Base-by-base conservation (phyloP, 2,329 filamentous ascomycete species). In the Zalaria sp. region DNA sequence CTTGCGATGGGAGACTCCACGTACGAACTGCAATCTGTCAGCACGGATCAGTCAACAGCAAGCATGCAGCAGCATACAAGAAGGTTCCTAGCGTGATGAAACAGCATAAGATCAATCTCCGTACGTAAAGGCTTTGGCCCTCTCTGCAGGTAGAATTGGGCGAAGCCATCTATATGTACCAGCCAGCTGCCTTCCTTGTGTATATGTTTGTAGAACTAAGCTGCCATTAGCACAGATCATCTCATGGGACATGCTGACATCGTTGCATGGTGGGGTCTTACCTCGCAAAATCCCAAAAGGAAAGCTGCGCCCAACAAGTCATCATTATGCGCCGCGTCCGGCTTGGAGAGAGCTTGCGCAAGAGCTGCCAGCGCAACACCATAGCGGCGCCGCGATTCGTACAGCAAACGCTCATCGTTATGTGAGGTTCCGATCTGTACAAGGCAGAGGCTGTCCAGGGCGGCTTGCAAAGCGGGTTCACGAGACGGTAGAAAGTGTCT, bases 151-250 rank as follows among this genome's bases (percentile, higher is more conserved):
- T 56, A 47, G 3, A 58, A 44, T n/a, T 54, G 51, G 31, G 54
- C 49, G 6, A 47, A 44, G 9, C 56, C 56, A 11, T 48, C 40
- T 3, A 56, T 46, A 36, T 58, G 56, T 35, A 50, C 47, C 27
- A 42, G 46, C 55, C 53, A 58, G 29, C 49, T 42, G 10, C 49
- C 50, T 27, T 50, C 48, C 29, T 51, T 47, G n/a, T 48, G 43
- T 26, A 58, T 55, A 34, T 56, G 50, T 28, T 55, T 52, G 46
- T 51, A 58, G 32, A 57, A 51, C 39, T 43, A 11, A 10, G 25
- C 25, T 38, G 7, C 11, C 5, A 27, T 26, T 9, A 27, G 7
- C 29, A 32, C 7, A 7, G n/a, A 7, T 32, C 7, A 7, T 7
- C n/a, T 32, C 29, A 32, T n/a, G n/a, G 29, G n/a, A 32, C 29